Evolutionary conservation across 2,329 filamentous ascomycete species (phyloP), one percentile per base, ranked within the genome.

Genomic region (Arachnomyces sp.): DNA sequence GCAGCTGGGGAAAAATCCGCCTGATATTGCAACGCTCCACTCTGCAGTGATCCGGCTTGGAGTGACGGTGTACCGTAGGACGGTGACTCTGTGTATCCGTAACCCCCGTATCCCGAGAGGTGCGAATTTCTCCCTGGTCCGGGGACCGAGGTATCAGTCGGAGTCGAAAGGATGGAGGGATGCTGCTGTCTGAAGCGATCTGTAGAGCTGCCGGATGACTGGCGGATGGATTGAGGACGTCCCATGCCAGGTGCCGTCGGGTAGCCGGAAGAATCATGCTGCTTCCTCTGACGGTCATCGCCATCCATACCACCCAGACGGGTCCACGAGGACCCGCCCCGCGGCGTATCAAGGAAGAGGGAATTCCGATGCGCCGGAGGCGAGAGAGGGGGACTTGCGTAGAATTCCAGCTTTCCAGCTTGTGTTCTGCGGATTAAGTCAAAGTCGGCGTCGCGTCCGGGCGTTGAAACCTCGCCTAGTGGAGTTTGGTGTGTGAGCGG

Each of bases 271-370:
- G 75, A 72, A 66, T 84, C 84, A 75, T 83, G 78, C 71, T 84
- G 82, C 75, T 84, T 82, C 71, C 80, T 75, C 59, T 78, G 73
- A 60, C 76, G 78, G 66, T 77, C 77, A 69, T 81, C 78, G 67
- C 84, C 80, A 72, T 90, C 86, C 86, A 92, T 92, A 61, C 78
- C 80, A 70, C 71, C 62, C 57, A 68, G 65, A 62, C 68, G 63
- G 63, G 72, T 65, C 61, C 66, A 64, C 57, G 65, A 61, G 65
- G 69, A 68, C 62, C 71, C 68, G 66, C 68, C 70, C 66, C 72
- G 66, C 66, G 70, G 69, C 66, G 74, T 72, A 72, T 76, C 72
- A 60, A 77, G 60, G 9, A 25, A 25, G 63, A 63, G 55, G 58
- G 63, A 43, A 45, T 54, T 72, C 71, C 74, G 75, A 69, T 77